Evolutionary conservation across 2,329 filamentous ascomycete species (phyloP).

Genomic region (Xylariales sp.): DNA sequence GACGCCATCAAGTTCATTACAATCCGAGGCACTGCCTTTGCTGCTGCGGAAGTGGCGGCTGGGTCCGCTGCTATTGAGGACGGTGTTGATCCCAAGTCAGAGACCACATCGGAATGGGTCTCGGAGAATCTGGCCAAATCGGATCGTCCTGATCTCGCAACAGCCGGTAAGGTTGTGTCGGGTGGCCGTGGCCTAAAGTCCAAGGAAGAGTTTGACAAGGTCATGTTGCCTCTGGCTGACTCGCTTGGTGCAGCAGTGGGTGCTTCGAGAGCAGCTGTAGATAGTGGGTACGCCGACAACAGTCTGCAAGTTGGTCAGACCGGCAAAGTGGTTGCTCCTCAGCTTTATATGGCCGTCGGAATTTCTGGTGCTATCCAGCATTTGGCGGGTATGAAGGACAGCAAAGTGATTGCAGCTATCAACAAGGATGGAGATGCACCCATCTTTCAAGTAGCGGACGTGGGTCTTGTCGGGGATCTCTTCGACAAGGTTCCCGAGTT

Average conservation of each 20-base stretch:
- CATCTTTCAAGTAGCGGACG: constrained; percentile 97
- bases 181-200: constrained; percentile 94
- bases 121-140: constrained; percentile 91
- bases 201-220: constrained; percentile 91
- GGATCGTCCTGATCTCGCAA: constrained; percentile 87
- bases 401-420: constrained; percentile 97
- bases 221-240: constrained; percentile 91
- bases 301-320: constrained; percentile 97
- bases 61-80: constrained; percentile 75
- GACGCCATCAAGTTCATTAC: constrained; percentile 87
- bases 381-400: constrained; percentile 98
- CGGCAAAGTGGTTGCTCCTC: constrained; percentile 94
- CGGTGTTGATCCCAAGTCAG: constrained; percentile 76
- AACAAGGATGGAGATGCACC: constrained; percentile 97
- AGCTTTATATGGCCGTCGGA: constrained; percentile 91
- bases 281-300: constrained; percentile 97
- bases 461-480: constrained; percentile 89
- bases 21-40: constrained; percentile 88
- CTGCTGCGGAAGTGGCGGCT: constrained; percentile 64
- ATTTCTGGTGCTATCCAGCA: constrained; percentile 98
- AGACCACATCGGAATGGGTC: constrained; percentile 77
- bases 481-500: constrained; percentile 95
- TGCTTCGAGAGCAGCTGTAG: constrained; percentile 89
- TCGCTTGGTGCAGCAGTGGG: constrained; percentile 92
- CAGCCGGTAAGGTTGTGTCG: constrained; percentile 85